phyloP scores from a whole-genome alignment of 2,329 filamentous ascomycete species.

The Colletotrichum sansevieriae region DNA sequence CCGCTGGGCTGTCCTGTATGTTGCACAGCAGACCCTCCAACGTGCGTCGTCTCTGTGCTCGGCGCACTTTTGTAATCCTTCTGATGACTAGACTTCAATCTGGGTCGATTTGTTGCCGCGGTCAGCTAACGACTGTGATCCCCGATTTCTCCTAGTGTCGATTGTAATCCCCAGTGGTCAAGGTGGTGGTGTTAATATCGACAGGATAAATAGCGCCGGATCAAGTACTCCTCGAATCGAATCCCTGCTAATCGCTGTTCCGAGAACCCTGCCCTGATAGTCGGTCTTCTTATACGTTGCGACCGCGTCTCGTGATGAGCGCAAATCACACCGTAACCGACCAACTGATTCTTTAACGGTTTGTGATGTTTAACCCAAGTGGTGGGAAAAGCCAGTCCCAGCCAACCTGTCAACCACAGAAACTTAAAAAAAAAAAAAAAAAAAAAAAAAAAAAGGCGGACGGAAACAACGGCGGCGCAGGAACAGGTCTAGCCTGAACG shows the following conservation, averaged over 20 bases:
- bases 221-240: slow-evolving; percentile 21
- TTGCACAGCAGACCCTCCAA: not conserved
- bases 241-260: slow-evolving; percentile 1
- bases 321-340: slow-evolving; percentile 9
- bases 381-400: slow-evolving; percentile 26
- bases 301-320: slow-evolving; percentile 22
- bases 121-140: not conserved
- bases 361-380: slow-evolving; percentile 2
- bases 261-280: not conserved
- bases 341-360: not conserved
- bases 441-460: not conserved
- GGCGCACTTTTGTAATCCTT: not conserved
- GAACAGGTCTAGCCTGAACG: slow-evolving; percentile 18
- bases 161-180: too few species aligned
- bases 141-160: too few species aligned
- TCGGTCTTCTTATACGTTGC: slow-evolving; percentile 17
- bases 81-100: not conserved
- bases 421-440: too few species aligned
- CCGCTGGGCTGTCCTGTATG: not conserved
- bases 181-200: too few species aligned
- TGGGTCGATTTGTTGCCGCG: not conserved
- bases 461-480: slow-evolving; percentile 12
- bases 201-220: not conserved
- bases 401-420: not conserved
- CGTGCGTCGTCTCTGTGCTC: not conserved